Evolutionary conservation across 306 rosid species (phyloP).

Genomic region (Neltuma alba): DNA sequence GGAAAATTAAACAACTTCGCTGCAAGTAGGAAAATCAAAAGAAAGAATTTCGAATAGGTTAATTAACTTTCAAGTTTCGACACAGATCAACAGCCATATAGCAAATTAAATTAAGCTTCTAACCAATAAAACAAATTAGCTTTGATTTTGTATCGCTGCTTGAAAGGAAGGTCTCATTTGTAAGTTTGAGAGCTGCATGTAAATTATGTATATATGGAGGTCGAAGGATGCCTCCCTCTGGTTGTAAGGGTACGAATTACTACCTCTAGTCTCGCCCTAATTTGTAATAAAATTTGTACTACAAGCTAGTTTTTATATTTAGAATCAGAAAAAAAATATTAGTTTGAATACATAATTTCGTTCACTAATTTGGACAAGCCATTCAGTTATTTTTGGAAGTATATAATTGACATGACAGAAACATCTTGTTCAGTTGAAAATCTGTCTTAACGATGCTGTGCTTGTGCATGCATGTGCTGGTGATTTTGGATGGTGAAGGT

Average conservation of each 20-base stretch:
- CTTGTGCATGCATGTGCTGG: neutral
- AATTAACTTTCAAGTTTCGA: neutral
- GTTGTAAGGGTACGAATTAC: neutral
- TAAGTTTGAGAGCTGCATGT: neutral
- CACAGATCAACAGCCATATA: neutral
- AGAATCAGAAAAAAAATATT: too few species aligned
- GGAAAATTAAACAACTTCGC: neutral
- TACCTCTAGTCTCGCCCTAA: too few species aligned
- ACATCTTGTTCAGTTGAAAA: neutral
- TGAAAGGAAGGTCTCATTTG: too few species aligned
- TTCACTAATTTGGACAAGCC: neutral
- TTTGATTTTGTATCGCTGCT: too few species aligned
- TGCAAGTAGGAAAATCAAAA: neutral
- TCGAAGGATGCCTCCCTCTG: neutral
- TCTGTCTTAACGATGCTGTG: neutral
- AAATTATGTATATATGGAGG: too few species aligned
- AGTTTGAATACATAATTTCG: neutral
- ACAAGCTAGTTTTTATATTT: too few species aligned
- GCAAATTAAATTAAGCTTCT: neutral
- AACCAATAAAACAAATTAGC: too few species aligned
- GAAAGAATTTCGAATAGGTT: neutral
- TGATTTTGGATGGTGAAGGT: constrained; percentile 36
- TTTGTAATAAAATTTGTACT: too few species aligned
- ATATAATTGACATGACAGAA: neutral
- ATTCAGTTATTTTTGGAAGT: neutral